Conservation (phyloP, 176 grass and related monocot species). For the Panicum miliaceum region DNA sequence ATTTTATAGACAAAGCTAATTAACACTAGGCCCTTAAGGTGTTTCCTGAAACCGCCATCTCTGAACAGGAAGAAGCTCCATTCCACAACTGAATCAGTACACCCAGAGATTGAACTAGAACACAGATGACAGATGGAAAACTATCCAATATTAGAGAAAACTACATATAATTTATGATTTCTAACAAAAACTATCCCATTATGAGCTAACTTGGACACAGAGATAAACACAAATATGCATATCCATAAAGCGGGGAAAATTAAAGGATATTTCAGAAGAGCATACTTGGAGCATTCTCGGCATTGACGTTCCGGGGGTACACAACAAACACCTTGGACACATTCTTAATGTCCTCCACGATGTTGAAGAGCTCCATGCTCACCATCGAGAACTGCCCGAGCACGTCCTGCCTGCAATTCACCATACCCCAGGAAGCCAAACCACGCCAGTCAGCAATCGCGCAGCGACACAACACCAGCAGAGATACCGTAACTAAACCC, state of each 20-base stretch:
- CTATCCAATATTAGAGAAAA: not conserved
- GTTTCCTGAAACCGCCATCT: not conserved
- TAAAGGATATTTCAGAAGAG: not conserved
- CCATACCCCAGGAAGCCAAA: not conserved
- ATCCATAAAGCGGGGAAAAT: not conserved
- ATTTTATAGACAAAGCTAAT: not conserved
- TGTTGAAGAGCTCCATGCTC: constrained; percentile 95
- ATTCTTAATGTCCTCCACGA: constrained; percentile 99
- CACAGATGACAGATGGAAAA: not conserved
- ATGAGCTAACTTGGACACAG: not conserved
- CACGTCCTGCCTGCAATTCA: constrained; percentile 72
- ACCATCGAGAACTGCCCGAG: constrained; percentile 97
- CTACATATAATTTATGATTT: not conserved
- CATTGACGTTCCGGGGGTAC: constrained; percentile 88
- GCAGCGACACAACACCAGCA: not conserved
- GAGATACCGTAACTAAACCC: constrained; percentile 38
- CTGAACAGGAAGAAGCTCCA: not conserved
- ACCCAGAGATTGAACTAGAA: not conserved
- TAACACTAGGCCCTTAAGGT: not conserved
- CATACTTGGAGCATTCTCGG: constrained; percentile 80
- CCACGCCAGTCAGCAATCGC: not conserved
- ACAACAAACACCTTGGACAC: constrained; percentile 92
- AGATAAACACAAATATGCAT: not conserved
- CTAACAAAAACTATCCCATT: not conserved
- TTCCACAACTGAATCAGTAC: not conserved